Base-by-base conservation (phyloP, 139 green algal species). In the Pseudopediastrum boryanum region DNA sequence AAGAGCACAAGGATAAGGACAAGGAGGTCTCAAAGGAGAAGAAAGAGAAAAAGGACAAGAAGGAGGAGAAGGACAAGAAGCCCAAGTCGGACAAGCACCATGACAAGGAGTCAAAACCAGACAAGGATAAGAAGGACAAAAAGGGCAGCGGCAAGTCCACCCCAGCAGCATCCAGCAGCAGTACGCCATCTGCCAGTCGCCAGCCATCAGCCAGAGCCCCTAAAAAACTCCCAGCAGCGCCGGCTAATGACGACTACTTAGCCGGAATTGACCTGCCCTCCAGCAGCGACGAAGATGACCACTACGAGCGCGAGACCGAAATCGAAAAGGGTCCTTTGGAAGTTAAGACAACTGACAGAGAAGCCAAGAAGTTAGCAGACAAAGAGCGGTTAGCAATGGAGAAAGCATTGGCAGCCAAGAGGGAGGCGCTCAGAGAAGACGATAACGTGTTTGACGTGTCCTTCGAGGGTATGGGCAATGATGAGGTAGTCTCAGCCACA, bases 381-480 rank as follows among this genome's bases (percentile, higher is more conserved):
- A 94, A 93, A 79, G 92, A 95, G 83, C 90, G 94, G 21, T 93
- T 94, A 81, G 84, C 86, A n/a, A 48, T 84, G 35, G 92, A 97
- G 81, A 92, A 93, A 70, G 91, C 92, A 27, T 86, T 88, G 36
- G 19, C 87, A 61, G 77, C 13, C 9, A 98, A 97, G 85, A 79
- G 88, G 67, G 94, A 94, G 13, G 96, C 96, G 3, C 74, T 99
- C 80, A 82, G 76, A 5, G 96, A 99, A 54, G 97, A 99, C 77
- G 93, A 98, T 77, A 96, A 95, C 71, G 96, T 98, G 33, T 99
- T 99, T 83, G 96, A 99, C 46, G 96, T 99, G 9, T 87, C 92
- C 3, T 97, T 92, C 48, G 94, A 97, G 77, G 93, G 95, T 33
- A 90, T 92, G 70, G 90, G 86, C 12, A 59, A 1, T 31, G 88